phyloP scores from a whole-genome alignment of 371 early-diverging fungal genomes.

The Parasitella parasitica region DNA sequence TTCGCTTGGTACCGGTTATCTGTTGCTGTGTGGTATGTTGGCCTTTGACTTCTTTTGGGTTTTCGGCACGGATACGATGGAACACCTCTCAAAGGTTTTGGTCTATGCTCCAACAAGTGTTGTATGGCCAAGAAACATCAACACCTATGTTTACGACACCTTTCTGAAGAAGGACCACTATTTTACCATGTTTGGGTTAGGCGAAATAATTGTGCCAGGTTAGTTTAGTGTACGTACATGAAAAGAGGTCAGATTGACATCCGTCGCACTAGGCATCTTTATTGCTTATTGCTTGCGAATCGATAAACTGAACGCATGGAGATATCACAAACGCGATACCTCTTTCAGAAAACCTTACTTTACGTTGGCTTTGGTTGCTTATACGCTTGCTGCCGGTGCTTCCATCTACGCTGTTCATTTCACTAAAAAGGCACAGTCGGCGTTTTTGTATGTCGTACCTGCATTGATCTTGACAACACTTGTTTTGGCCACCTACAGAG shows the following conservation, averaged over 20 bases:
- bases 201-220: slow-evolving; percentile 95
- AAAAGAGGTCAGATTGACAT: no score
- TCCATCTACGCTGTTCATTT: slow-evolving; percentile 89
- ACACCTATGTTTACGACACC: slow-evolving; percentile 39
- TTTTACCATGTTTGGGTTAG: slow-evolving; percentile 91
- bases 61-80: slow-evolving; percentile 95
- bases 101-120: slow-evolving; percentile 88
- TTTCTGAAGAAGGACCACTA: slow-evolving; percentile 35
- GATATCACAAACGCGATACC: background rate
- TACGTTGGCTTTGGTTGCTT: slow-evolving; percentile 69
- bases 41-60: slow-evolving; percentile 96
- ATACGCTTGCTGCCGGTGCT: slow-evolving; percentile 75
- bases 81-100: slow-evolving; percentile 87
- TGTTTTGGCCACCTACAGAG: slow-evolving; percentile 62
- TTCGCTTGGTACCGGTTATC: slow-evolving; percentile 83
- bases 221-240: no score
- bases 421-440: slow-evolving; percentile 90
- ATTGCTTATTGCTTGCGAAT: slow-evolving; percentile 83
- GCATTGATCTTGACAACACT: slow-evolving; percentile 82
- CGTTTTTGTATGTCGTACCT: slow-evolving; percentile 88
- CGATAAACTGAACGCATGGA: slow-evolving; percentile 62
- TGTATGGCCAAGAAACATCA: slow-evolving; percentile 73
- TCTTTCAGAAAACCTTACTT: slow-evolving; percentile 75
- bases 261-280: slow-evolving; percentile 72
- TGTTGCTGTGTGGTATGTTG: slow-evolving; percentile 85